Evolutionary conservation across 1,284 basidiomycete genomes (phyloP), one percentile per base, ranked within the genome.

Genomic region (Ganoderma leucocontextum): DNA sequence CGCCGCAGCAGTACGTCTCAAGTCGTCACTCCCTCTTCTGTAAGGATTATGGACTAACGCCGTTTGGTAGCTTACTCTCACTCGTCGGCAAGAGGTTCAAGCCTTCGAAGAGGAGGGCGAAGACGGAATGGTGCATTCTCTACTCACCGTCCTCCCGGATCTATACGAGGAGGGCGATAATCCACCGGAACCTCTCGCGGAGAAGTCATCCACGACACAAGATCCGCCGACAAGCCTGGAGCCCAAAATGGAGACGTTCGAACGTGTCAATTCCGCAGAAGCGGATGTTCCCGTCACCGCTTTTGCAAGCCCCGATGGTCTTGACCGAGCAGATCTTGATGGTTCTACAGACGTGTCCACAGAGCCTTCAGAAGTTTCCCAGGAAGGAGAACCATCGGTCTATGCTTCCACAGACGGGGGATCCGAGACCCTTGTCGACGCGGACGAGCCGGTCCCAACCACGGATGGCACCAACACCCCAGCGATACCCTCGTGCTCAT

Each of bases 111-210:
- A 85, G 67, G 89, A 90, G 76, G 89, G 86, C 33, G 91, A 94
- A 74, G 91, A 93, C 9, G 93, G 92, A 36, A 93, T 94, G 92
- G 84, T 95, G n/a, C 95, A 96, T 79, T 93, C 94, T 0, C 78
- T 95, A 8, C 85, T 97, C 22, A 91, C 89, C 47, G 83, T 87
- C 19, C 79, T 96, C 17, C 95, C 95, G 0, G 85, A 88, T 22
- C 79, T 96, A 2, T 82, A 80, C 58, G 87, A 87, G 52, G 84
- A 82, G 4, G 76, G 77, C 19, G 80, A 80, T 3, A 52, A 58
- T 17, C 17, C 19, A 17, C 38, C 60, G 5, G 44, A 59, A 1
- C 10, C n/a, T 25, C 47, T 12, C 3, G 10, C 42, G 36, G 53
- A 58, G 55, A 38, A n/a, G 17, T 7, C n/a, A 22, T 38, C 35